Percentiles rank a stretch among this genome's conserved stretches.
These are phyloP conservation scores for Zoysia pacifica DNA, from an alignment of 176 grass and related monocot genomes.

Conservation along the genomic window DNA sequence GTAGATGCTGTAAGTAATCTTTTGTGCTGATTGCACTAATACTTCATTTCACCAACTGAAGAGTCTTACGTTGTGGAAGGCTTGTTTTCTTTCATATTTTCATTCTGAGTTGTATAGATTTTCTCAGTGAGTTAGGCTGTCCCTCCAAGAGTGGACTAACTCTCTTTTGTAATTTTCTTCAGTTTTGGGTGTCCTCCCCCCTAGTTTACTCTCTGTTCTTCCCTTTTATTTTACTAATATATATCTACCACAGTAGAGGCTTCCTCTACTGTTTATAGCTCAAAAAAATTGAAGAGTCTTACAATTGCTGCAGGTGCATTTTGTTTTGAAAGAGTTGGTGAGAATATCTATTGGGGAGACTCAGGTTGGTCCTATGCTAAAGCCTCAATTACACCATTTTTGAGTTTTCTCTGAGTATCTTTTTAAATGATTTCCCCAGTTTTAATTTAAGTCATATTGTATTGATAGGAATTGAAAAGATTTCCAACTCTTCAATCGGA, in stretches of 20 bases:
- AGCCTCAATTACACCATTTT: background rate
- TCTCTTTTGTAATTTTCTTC: no score
- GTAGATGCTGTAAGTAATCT: conserved; percentile 82
- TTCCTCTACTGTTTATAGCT: no score
- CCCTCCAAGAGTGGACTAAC: no score
- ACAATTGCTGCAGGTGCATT: conserved; percentile 65
- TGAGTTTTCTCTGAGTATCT: background rate
- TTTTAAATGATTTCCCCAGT: background rate
- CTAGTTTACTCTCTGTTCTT: no score
- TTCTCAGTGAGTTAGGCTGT: no score
- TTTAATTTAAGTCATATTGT: conserved; percentile 18
- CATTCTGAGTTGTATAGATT: no score
- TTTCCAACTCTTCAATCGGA: conserved; percentile 85
- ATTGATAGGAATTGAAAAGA: conserved; percentile 76
- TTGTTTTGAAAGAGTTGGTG: conserved; percentile 93
- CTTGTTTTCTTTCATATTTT: no score
- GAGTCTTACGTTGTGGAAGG: no score
- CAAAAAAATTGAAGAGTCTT: background rate
- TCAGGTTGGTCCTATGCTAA: conserved; percentile 54
- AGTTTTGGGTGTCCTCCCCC: no score
- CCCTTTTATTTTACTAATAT: no score
- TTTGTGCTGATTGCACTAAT: conserved; percentile 2
- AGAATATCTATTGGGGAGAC: conserved; percentile 91
- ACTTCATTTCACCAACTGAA: conserved; percentile 16
- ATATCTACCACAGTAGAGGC: no score